Base-by-base conservation (phyloP, 768 basidiomycete genomes). In the Mycena galericulata region DNA sequence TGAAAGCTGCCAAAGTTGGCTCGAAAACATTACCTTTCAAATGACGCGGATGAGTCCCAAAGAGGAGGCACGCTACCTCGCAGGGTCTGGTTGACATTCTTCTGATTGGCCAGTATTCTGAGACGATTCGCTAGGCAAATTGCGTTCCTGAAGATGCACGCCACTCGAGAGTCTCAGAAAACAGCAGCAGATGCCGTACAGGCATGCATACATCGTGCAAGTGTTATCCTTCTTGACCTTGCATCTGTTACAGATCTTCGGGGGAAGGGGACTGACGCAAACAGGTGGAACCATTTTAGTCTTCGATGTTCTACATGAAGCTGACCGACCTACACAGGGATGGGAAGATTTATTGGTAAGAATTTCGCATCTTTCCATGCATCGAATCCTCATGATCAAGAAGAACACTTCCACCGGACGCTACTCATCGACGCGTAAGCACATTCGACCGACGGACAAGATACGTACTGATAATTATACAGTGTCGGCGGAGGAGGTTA, bases 11-110 rank as follows among this genome's bases (percentile, higher is more conserved):
- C 94, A 95, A 77, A 87, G 83, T 49, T 95, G 93, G 93, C 81
- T 96, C 12, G 95, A 97, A 81, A 91, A 88, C 69, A 81, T 96
- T 67, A 96, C 94, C 0, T 88, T 90, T 76, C 94, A 96, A 79
- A 95, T 95, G 93, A 89, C 87, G 77, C 90, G 91, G 65, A 94
- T 95, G 94, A 86, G 82, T 17, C 92, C 94, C 79, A 91, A 92
- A 76, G 86, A 94, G 73, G 92, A 94, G 78, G 89, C 92, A 2
- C 75, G 84, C 34, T 88, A 90, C 70, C 86, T 96, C 18, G 94
- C 93, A 10, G 93, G 92, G 90, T 90, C 75, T 26, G 82, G 6
- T 69, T 53, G 41, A 59, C 29, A 1, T 45, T 60, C 12, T 22
- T 22, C 47, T 12, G 9, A 38, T 36, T 29, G 14, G 17, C 24